Conservation (phyloP, 1,284 basidiomycete species). For the Austroboletus rostrupii region DNA sequence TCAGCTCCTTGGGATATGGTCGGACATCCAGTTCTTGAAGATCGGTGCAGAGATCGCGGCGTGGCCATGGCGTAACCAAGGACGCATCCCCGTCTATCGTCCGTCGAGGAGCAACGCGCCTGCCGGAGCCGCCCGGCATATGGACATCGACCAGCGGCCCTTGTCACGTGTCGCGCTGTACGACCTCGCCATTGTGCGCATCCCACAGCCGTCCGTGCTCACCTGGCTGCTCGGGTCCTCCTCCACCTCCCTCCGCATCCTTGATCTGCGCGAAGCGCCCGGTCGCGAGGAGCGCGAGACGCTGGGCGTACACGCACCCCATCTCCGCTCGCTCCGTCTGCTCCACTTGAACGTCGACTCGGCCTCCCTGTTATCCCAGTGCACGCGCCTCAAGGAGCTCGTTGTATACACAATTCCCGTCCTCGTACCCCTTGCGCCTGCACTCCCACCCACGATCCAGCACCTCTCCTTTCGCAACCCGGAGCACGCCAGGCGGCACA, state of each 20-base stretch:
- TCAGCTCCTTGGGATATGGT: constrained; percentile 40
- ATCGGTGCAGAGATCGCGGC: constrained; percentile 39
- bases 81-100: constrained; percentile 7
- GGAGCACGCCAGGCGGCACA: constrained; percentile 20
- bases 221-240: constrained; percentile 40
- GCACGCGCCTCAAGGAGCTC: constrained; percentile 40
- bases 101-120: not conserved
- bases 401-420: constrained; percentile 37
- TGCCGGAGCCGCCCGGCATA: not conserved
- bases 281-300: constrained; percentile 24
- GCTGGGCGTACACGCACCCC: constrained; percentile 30
- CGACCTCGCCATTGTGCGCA: constrained; percentile 39
- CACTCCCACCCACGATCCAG: constrained; percentile 36
- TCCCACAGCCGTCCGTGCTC: constrained; percentile 29
- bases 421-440: constrained; percentile 27
- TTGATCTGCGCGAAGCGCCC: constrained; percentile 39
- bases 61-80: constrained; percentile 22
- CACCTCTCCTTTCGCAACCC: constrained; percentile 39
- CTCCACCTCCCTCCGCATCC: constrained; percentile 33
- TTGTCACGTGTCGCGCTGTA: constrained; percentile 29
- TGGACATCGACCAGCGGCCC: not conserved
- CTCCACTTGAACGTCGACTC: constrained; percentile 33
- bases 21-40: constrained; percentile 37
- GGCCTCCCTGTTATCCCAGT: constrained; percentile 34
- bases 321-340: constrained; percentile 41